A percentile compares a stretch with the other conserved stretches of the same genome.
Evolutionary conservation across 2,329 filamentous ascomycete species (phyloP).

Genomic region (Sordariomycetes sp.): DNA sequence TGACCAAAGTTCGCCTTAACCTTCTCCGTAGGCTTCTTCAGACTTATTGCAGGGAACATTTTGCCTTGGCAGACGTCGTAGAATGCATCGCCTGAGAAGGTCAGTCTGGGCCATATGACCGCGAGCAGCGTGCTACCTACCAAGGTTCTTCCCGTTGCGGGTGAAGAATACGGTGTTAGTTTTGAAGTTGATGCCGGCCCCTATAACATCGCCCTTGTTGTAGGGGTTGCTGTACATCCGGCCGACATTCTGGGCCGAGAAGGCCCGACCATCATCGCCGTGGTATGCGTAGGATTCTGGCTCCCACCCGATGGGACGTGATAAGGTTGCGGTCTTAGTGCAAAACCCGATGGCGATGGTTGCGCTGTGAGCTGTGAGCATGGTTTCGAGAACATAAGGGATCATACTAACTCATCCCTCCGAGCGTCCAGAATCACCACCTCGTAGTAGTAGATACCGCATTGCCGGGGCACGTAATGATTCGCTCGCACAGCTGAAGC

Average conservation of each 20-base stretch:
- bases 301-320: constrained; percentile 57
- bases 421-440: constrained; percentile 42
- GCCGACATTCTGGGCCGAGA: constrained; percentile 45
- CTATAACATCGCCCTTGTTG: constrained; percentile 47
- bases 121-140: constrained; percentile 24
- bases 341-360: constrained; percentile 57
- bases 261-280: constrained; percentile 57
- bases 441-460: constrained; percentile 93
- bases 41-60: constrained; percentile 58
- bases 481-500: constrained; percentile 77
- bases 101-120: constrained; percentile 11
- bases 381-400: constrained; percentile 3
- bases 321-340: constrained; percentile 40
- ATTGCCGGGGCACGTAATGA: constrained; percentile 77
- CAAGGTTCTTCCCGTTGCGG: constrained; percentile 50
- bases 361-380: constrained; percentile 18
- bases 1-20: constrained; percentile 59
- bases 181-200: constrained; percentile 58
- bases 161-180: constrained; percentile 60
- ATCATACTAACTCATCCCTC: constrained; percentile 41
- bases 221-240: constrained; percentile 49
- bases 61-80: constrained; percentile 50
- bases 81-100: constrained; percentile 55
- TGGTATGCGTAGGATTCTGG: constrained; percentile 61
- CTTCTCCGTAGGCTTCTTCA: constrained; percentile 56